These are phyloP conservation scores for Melampsora americana DNA, from an alignment of 1,284 basidiomycete species.

Conservation along the genomic window DNA sequence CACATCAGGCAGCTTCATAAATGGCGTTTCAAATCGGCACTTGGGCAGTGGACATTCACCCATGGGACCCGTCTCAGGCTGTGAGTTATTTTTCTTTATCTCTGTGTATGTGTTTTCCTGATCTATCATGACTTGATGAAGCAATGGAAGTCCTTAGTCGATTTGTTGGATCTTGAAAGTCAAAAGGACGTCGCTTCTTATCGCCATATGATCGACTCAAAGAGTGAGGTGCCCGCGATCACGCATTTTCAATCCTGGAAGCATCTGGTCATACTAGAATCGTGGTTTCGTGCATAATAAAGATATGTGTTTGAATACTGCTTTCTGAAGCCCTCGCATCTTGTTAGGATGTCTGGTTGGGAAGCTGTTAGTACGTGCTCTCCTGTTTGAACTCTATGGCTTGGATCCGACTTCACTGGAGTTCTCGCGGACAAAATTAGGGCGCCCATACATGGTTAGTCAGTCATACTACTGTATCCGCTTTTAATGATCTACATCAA, in stretches of 20 bases:
- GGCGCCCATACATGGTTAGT: constrained; percentile 36
- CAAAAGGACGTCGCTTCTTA: neutral
- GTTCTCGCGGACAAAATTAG: constrained; percentile 13
- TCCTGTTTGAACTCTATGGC: constrained; percentile 23
- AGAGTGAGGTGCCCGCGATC: neutral
- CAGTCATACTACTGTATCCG: too few relatives aligned
- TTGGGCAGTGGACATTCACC: constrained; percentile 6
- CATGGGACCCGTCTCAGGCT: neutral
- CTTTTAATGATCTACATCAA: neutral
- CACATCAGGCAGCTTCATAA: too few relatives aligned
- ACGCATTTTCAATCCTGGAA: too few relatives aligned
- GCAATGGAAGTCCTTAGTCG: constrained; percentile 3
- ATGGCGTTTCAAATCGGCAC: neutral
- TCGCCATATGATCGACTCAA: constrained; percentile 9
- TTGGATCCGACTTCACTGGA: constrained; percentile 2
- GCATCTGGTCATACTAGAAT: too few relatives aligned
- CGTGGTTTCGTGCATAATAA: too few relatives aligned
- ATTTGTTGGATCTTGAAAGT: neutral
- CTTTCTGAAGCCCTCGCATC: neutral
- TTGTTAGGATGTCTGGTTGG: constrained; percentile 34
- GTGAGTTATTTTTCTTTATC: neutral
- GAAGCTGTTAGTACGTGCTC: constrained; percentile 24
- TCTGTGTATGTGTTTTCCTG: neutral
- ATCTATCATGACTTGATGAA: neutral
- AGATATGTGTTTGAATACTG: too few relatives aligned